Evolutionary conservation across 768 basidiomycete genomes (phyloP).

Genomic region (Artomyces pyxidatus): DNA sequence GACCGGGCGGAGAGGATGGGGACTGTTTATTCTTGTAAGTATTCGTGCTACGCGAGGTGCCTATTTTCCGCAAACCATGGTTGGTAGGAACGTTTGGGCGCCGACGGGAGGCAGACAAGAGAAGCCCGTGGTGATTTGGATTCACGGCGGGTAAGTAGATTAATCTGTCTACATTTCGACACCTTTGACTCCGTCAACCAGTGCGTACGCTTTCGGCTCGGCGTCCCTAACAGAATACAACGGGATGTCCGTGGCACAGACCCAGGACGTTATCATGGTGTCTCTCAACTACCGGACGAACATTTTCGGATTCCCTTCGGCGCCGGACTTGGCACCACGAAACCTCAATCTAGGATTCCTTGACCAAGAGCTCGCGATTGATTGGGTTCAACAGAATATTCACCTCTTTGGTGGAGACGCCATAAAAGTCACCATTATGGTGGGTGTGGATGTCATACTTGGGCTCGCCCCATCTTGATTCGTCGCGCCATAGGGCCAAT

Average conservation of each 20-base stretch:
- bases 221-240: slow-evolving; percentile 2
- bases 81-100: slow-evolving; percentile 8
- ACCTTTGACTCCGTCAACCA: background rate
- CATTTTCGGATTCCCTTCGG: slow-evolving; percentile 5
- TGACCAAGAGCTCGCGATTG: slow-evolving; percentile 25
- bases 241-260: slow-evolving; percentile 4
- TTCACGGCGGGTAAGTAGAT: slow-evolving; percentile 7
- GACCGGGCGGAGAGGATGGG: slow-evolving; percentile 1
- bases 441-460: no score
- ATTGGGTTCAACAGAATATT: slow-evolving; percentile 57
- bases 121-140: slow-evolving; percentile 8
- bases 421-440: slow-evolving; percentile 29
- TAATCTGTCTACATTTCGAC: no score
- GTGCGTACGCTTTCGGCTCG: slow-evolving; percentile 1
- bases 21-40: slow-evolving; percentile 8
- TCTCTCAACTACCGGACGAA: slow-evolving; percentile 10
- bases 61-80: no score
- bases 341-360: slow-evolving; percentile 3
- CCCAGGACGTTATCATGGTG: slow-evolving; percentile 6
- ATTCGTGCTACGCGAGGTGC: no score
- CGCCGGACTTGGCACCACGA: background rate
- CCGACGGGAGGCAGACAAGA: background rate
- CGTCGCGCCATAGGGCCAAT: slow-evolving; percentile 5
- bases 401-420: slow-evolving; percentile 50
- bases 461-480: no score